Conservation (phyloP, 225 moss, liverwort and hornwort species). For the Sphagnum contortum region DNA sequence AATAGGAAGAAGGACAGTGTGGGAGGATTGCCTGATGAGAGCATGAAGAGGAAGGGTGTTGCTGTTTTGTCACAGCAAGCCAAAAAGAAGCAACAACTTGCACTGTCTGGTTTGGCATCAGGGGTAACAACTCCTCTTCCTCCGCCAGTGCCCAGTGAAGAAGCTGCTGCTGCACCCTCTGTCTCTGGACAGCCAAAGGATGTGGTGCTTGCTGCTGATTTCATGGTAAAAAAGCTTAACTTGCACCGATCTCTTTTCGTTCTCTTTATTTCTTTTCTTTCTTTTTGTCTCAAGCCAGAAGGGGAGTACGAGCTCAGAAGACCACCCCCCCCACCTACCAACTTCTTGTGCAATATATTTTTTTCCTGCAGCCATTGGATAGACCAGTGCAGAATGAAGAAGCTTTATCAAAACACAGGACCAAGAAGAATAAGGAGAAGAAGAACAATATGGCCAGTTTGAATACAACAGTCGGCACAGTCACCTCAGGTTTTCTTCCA, state of each 20-base stretch:
- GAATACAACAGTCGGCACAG: slow-evolving; percentile 5
- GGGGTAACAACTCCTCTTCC: too few relatives aligned
- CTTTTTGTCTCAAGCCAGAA: not conserved
- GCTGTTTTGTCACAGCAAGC: too few relatives aligned
- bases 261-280: not conserved
- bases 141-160: too few relatives aligned
- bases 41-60: too few relatives aligned
- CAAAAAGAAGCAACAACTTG: too few relatives aligned
- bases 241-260: not conserved
- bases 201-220: not conserved
- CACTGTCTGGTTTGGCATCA: too few relatives aligned
- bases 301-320: too few relatives aligned
- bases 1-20: too few relatives aligned
- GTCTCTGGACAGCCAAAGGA: not conserved
- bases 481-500: not conserved
- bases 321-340: too few relatives aligned
- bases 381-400: not conserved
- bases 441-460: slow-evolving; percentile 16
- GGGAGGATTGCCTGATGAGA: too few relatives aligned
- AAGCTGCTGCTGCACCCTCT: not conserved
- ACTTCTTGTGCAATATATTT: not conserved
- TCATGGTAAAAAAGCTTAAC: not conserved
- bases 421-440: slow-evolving; percentile 11
- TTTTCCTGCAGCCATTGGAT: slow-evolving; percentile 7
- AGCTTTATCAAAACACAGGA: slow-evolving; percentile 5